Percentiles rank a stretch among this genome's conserved stretches.
These are phyloP conservation scores for Nymphaea colorata DNA, from an alignment of 164 flowering plant genomes.

Conservation along the genomic window DNA sequence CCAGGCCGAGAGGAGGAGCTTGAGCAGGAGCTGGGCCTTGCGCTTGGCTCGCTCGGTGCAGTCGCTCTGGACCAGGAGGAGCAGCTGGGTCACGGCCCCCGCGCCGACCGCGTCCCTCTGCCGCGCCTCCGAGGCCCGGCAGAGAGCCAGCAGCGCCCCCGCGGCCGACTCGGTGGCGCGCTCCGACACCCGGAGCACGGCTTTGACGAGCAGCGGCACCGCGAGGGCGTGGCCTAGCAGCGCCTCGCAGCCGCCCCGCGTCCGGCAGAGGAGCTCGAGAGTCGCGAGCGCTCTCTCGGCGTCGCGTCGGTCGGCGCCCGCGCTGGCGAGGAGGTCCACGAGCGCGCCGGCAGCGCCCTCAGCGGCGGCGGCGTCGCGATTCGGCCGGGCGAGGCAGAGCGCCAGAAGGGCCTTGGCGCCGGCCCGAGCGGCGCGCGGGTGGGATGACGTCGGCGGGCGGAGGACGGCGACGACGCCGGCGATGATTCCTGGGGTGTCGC, in stretches of 20 bases:
- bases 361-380: conserved; percentile 47
- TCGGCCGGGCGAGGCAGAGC: conserved; percentile 58
- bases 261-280: conserved; percentile 71
- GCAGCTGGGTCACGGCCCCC: conserved; percentile 69
- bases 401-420: conserved; percentile 72
- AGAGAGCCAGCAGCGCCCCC: conserved; percentile 63
- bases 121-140: conserved; percentile 49
- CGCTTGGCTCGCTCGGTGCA: conserved; percentile 86
- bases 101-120: conserved; percentile 69
- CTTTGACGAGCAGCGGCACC: conserved; percentile 66
- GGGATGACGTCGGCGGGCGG: conserved; percentile 15
- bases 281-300: conserved; percentile 86
- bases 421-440: conserved; percentile 49
- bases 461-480: conserved; percentile 53
- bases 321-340: conserved; percentile 31
- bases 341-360: conserved; percentile 70
- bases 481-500: conserved; percentile 37
- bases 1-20: conserved; percentile 73
- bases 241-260: conserved; percentile 59
- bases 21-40: conserved; percentile 77
- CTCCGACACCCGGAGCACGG: conserved; percentile 63
- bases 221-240: conserved; percentile 60
- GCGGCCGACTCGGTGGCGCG: conserved; percentile 94
- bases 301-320: conserved; percentile 68
- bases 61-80: conserved; percentile 86